Percentiles rank a stretch among this genome's conserved stretches.
These are phyloP conservation scores for Basipetospora chlamydospora DNA, from an alignment of 2,329 filamentous ascomycete genomes.

Conservation along the genomic window DNA sequence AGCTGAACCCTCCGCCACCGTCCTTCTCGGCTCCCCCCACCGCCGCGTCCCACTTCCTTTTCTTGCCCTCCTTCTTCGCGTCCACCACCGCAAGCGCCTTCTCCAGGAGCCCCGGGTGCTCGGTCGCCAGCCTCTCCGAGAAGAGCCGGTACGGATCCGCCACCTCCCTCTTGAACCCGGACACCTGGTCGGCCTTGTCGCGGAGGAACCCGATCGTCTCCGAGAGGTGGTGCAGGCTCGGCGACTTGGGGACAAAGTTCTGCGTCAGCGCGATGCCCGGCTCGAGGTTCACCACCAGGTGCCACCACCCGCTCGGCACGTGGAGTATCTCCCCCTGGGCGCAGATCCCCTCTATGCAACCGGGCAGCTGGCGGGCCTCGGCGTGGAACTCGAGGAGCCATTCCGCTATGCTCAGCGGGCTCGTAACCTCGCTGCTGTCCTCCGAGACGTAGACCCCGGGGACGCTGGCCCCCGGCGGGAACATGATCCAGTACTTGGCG, in stretches of 20 bases:
- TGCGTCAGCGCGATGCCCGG: slow-evolving; percentile 80
- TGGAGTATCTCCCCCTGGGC: slow-evolving; percentile 73
- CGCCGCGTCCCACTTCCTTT: slow-evolving; percentile 76
- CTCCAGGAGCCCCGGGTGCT: slow-evolving; percentile 52
- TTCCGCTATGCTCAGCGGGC: slow-evolving; percentile 88
- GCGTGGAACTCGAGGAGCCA: slow-evolving; percentile 85
- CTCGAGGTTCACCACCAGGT: slow-evolving; percentile 82
- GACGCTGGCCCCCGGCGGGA: slow-evolving; percentile 62
- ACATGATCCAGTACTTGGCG: slow-evolving; percentile 98
- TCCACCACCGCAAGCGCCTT: slow-evolving; percentile 51
- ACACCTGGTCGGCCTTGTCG: slow-evolving; percentile 73
- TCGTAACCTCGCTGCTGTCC: slow-evolving; percentile 86
- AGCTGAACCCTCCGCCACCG: slow-evolving; percentile 31
- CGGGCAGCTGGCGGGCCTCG: slow-evolving; percentile 60
- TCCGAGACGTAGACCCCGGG: slow-evolving; percentile 82
- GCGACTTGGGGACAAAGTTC: slow-evolving; percentile 72
- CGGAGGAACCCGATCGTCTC: slow-evolving; percentile 68
- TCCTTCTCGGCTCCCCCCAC: slow-evolving; percentile 29
- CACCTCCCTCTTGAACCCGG: slow-evolving; percentile 64
- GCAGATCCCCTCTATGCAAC: slow-evolving; percentile 79
- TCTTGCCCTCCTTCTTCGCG: slow-evolving; percentile 45
- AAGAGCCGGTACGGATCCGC: slow-evolving; percentile 64
- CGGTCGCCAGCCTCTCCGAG: slow-evolving; percentile 46
- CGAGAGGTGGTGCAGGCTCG: slow-evolving; percentile 40
- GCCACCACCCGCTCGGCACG: slow-evolving; percentile 93